phyloP scores from a whole-genome alignment of 257 asterid species.

The Handroanthus guayacan region DNA sequence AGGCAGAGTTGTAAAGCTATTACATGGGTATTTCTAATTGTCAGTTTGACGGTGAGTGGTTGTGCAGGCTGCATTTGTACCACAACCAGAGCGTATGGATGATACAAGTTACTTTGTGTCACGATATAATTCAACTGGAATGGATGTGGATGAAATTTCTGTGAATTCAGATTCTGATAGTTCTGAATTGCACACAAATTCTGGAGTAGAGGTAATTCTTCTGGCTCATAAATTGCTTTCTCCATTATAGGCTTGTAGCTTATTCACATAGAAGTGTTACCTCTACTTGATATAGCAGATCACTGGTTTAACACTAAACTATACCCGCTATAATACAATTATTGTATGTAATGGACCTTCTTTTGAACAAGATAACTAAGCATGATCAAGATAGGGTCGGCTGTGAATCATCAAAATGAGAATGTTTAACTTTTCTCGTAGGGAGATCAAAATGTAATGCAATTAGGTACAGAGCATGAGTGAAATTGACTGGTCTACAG shows the following conservation, averaged over 20 bases:
- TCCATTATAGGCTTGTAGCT: neutral
- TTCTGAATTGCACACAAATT: slow-evolving; percentile 60
- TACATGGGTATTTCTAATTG: slow-evolving; percentile 12
- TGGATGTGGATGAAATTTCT: slow-evolving; percentile 57
- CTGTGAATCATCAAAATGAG: too few relatives aligned
- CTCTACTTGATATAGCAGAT: neutral
- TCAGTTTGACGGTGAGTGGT: slow-evolving; percentile 32
- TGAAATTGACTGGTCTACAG: slow-evolving; percentile 11
- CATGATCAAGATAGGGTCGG: too few relatives aligned
- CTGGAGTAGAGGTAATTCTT: slow-evolving; percentile 61
- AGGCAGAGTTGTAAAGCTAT: too few relatives aligned
- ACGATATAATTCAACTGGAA: slow-evolving; percentile 65
- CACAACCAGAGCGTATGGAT: slow-evolving; percentile 81
- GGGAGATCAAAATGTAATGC: too few relatives aligned
- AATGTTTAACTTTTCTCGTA: too few relatives aligned
- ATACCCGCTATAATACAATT: too few relatives aligned
- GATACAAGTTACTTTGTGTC: slow-evolving; percentile 94
- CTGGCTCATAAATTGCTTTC: slow-evolving; percentile 26
- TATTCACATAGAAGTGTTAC: neutral
- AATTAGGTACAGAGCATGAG: slow-evolving; percentile 23
- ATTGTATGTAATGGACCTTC: too few relatives aligned
- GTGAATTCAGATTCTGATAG: slow-evolving; percentile 65
- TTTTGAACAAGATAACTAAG: too few relatives aligned
- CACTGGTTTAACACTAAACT: too few relatives aligned
- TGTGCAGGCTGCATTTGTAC: slow-evolving; percentile 89